A percentile compares a stretch with the other conserved stretches of the same genome.
Evolutionary conservation across 345 rosid species (phyloP).

Genomic region (Cardiospermum halicacabum): DNA sequence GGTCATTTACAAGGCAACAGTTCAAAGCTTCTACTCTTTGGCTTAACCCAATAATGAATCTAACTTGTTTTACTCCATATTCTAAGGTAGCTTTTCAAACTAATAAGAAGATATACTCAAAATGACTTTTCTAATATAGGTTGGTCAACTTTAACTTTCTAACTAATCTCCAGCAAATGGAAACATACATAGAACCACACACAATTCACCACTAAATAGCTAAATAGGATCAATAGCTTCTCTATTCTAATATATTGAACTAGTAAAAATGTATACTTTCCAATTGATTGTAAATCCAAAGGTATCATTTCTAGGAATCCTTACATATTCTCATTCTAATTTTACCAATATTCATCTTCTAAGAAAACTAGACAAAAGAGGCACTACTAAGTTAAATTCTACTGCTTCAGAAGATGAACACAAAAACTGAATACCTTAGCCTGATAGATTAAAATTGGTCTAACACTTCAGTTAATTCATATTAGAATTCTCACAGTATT

Average conservation of each 20-base stretch:
- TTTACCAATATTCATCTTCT: not conserved
- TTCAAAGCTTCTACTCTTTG: not conserved
- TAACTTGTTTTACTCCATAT: not conserved
- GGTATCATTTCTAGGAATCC: not conserved
- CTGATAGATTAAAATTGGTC: conserved; percentile 1
- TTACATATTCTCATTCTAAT: not conserved
- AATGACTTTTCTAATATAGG: no score
- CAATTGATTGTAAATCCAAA: not conserved
- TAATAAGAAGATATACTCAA: no score
- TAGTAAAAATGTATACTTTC: not conserved
- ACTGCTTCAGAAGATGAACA: not conserved
- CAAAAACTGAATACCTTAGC: not conserved
- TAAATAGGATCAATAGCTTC: not conserved
- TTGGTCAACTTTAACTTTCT: conserved; percentile 17
- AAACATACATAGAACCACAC: no score
- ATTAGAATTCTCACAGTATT: conserved; percentile 20
- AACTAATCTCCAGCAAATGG: conserved; percentile 14
- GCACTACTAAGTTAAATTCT: not conserved
- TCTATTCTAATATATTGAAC: not conserved
- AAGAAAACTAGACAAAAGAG: not conserved
- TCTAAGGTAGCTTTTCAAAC: not conserved
- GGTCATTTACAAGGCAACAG: not conserved
- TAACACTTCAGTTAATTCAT: conserved; percentile 10
- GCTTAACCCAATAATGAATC: not conserved
- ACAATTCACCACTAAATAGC: not conserved